phyloP scores from a whole-genome alignment of 139 green algal species.

The Diplosphaera chodatii region DNA sequence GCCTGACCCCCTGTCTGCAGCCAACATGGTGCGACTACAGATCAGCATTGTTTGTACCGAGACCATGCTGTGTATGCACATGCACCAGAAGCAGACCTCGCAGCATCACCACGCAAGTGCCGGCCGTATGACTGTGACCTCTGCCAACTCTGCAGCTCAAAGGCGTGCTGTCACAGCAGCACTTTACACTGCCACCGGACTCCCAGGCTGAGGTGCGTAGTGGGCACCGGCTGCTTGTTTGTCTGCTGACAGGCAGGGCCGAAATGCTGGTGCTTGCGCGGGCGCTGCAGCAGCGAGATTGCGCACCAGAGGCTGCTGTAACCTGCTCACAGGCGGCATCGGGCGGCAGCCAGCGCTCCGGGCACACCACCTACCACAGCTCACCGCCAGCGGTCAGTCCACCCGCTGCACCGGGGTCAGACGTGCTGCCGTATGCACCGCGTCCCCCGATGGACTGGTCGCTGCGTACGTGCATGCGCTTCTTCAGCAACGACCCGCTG shows the following conservation, averaged over 20 bases:
- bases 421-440: not conserved
- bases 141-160: not conserved
- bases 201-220: no score
- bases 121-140: not conserved
- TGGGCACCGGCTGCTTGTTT: no score
- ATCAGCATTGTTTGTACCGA: no score
- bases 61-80: no score
- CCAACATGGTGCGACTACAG: not conserved
- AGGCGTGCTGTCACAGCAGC: not conserved
- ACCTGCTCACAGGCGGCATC: not conserved
- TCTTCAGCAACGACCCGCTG: slow-evolving; percentile 25
- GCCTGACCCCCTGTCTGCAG: not conserved
- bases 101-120: no score
- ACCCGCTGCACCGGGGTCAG: no score
- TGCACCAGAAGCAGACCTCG: no score
- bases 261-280: no score
- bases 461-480: slow-evolving; percentile 23
- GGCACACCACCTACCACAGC: not conserved
- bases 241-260: no score
- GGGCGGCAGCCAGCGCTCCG: not conserved
- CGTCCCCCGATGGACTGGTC: slow-evolving; percentile 25
- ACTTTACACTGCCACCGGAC: not conserved
- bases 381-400: no score
- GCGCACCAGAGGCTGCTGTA: no score
- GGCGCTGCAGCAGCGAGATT: no score